Conservation (phyloP, 2,329 filamentous ascomycete genomes). For the Fonsecaea erecta region DNA sequence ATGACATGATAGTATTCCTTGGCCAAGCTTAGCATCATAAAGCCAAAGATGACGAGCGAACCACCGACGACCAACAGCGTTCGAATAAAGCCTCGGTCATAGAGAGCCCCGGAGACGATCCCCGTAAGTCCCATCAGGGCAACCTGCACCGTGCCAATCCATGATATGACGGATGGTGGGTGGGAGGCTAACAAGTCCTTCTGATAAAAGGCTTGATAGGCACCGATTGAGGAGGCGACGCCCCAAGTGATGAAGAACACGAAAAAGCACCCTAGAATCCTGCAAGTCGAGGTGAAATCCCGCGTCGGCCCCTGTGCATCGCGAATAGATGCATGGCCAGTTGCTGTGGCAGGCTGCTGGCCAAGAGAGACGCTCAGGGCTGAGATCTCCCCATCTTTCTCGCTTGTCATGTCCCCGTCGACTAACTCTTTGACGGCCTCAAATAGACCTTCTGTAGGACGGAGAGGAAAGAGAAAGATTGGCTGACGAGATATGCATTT, state of each 20-base stretch:
- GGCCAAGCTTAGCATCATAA: constrained; percentile 51
- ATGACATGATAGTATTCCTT: constrained; percentile 59
- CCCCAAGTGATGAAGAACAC: constrained; percentile 47
- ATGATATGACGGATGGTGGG: constrained; percentile 50
- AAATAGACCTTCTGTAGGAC: not conserved
- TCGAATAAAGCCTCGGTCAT: constrained; percentile 51
- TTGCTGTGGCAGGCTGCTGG: not conserved
- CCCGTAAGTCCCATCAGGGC: constrained; percentile 51
- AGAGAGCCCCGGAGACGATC: constrained; percentile 48
- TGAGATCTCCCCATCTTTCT: constrained; percentile 11
- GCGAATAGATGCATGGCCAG: not conserved
- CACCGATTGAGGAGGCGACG: constrained; percentile 37
- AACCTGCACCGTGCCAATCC: constrained; percentile 57
- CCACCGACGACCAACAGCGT: constrained; percentile 32
- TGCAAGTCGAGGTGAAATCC: constrained; percentile 72
- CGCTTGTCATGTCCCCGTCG: constrained; percentile 9
- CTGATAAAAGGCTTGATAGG: constrained; percentile 40
- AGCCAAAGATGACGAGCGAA: constrained; percentile 34
- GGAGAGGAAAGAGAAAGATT: not conserved
- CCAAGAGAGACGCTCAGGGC: constrained; percentile 2
- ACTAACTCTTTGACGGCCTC: not conserved
- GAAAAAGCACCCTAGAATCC: constrained; percentile 77
- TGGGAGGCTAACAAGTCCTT: constrained; percentile 38
- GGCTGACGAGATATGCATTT: not conserved
- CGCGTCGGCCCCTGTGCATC: not conserved